Evolutionary conservation across 164 flowering plant genomes (phyloP).

Genomic region (Macadamia integrifolia): DNA sequence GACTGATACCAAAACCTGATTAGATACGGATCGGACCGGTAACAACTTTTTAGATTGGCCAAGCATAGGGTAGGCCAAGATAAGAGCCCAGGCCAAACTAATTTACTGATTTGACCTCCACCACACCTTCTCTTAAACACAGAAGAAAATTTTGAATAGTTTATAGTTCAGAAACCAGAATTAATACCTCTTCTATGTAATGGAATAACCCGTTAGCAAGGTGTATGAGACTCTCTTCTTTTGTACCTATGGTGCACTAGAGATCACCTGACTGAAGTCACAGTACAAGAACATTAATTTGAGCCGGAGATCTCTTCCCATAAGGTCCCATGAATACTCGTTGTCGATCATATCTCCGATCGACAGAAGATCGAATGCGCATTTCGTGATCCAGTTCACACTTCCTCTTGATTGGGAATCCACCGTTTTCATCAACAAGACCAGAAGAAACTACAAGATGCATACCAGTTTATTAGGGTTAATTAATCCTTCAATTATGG

Average conservation of each 20-base stretch:
- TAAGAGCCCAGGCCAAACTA: too few species aligned
- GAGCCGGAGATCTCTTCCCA: constrained; percentile 23
- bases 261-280: constrained; percentile 21
- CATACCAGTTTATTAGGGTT: too few species aligned
- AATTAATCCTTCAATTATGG: too few species aligned
- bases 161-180: too few species aligned
- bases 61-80: too few species aligned
- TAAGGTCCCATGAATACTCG: constrained; percentile 27
- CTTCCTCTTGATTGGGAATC: constrained; percentile 18
- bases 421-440: neutral
- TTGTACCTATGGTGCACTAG: constrained; percentile 14
- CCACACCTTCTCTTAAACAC: too few species aligned
- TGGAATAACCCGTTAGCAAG: constrained; percentile 23
- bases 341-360: constrained; percentile 20
- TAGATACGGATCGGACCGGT: too few species aligned
- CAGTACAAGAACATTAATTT: constrained; percentile 26
- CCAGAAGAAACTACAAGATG: too few species aligned
- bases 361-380: constrained; percentile 24
- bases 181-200: constrained; percentile 27
- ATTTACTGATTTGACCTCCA: too few species aligned
- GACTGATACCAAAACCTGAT: too few species aligned
- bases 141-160: too few species aligned
- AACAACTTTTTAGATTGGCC: too few species aligned
- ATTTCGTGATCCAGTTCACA: constrained; percentile 18
- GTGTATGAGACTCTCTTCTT: constrained; percentile 19